Percentiles rank a stretch among this genome's conserved stretches.
These are phyloP conservation scores for Musa troglodytarum DNA, from an alignment of 176 grass and related monocot genomes.

Conservation along the genomic window DNA sequence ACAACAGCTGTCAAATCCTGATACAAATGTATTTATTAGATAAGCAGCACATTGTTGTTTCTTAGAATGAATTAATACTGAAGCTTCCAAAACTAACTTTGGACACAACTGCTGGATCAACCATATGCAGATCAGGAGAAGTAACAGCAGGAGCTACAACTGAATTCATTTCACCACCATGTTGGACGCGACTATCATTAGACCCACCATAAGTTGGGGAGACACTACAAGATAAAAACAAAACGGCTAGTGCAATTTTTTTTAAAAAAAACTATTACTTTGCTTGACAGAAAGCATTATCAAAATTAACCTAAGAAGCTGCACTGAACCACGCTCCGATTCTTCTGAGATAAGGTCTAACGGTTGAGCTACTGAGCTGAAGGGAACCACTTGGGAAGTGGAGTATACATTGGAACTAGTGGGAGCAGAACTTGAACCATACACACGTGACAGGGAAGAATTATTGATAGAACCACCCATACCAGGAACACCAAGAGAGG, in stretches of 20 bases:
- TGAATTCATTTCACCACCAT: conserved; percentile 31
- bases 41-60: neutral
- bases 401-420: conserved; percentile 26
- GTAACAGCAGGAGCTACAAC: conserved; percentile 32
- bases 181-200: conserved; percentile 38
- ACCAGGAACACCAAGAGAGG: conserved; percentile 31
- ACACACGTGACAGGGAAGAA: conserved; percentile 40
- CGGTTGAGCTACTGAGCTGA: conserved; percentile 40
- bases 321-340: conserved; percentile 33
- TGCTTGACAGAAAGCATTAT: neutral
- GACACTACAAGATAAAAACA: conserved; percentile 37
- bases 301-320: conserved; percentile 40
- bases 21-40: neutral
- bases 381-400: conserved; percentile 39
- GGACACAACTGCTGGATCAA: conserved; percentile 28
- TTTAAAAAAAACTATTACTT: neutral
- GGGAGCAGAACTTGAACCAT: conserved; percentile 56
- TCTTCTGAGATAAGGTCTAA: conserved; percentile 57
- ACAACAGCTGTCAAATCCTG: conserved; percentile 50
- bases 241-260: neutral
- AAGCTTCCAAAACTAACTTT: conserved; percentile 28
- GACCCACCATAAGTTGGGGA: conserved; percentile 32
- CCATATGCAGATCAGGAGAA: conserved; percentile 47
- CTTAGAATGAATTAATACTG: neutral
- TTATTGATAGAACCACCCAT: conserved; percentile 24